Base-by-base conservation (phyloP, 2,329 filamentous ascomycete genomes). In the Hypocrella siamensis region DNA sequence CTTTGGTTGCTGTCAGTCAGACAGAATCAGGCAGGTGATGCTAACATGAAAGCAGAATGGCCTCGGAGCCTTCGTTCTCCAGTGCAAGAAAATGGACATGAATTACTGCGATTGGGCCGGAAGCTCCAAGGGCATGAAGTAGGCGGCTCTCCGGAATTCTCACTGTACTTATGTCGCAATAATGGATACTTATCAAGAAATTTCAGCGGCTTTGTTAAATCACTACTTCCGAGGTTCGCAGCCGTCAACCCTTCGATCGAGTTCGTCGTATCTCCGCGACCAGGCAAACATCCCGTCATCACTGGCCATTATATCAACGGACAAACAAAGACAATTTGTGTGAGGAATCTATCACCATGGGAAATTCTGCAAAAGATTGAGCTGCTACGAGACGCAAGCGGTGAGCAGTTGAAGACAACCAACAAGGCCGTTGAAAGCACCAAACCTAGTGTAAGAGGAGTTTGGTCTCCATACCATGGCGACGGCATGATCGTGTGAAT, bases 71-170 rank as follows among this genome's bases (percentile, higher is more conserved):
- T 96, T 96, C 65, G 83, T 98, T 58, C 73, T 94, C 36, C 88
- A 93, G 65, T 98, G 90, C 75, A 93, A 84, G 67, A 81, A 79
- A 52, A 66, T 98, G 55, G 83, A 93, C 56, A 83, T 98, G 51
- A 82, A 93, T 63, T 98, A 93, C 65, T 96, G 90, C 65, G 85
- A 96, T 67, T 86, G 80, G 73, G 83, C 81, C 35, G 90, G 86
- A 40, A 93, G 83, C 56, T 96, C 88, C 24, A 75, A 65, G 49
- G 90, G 90, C 51, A 94, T 96, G 85, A 90, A 93, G 82, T 90
- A 66, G 40, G 69, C 43, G 6, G n/a, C 16, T 10, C 12, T 5
- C 11, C 9, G 5, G 9, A 21, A 15, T 11, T 18, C 4, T 12
- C 8, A 6, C 7, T 10, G 2, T 9, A 16, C 1, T n/a, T 22